Conservation (phyloP, 164 flowering plant species). For the Annona squamosa region DNA sequence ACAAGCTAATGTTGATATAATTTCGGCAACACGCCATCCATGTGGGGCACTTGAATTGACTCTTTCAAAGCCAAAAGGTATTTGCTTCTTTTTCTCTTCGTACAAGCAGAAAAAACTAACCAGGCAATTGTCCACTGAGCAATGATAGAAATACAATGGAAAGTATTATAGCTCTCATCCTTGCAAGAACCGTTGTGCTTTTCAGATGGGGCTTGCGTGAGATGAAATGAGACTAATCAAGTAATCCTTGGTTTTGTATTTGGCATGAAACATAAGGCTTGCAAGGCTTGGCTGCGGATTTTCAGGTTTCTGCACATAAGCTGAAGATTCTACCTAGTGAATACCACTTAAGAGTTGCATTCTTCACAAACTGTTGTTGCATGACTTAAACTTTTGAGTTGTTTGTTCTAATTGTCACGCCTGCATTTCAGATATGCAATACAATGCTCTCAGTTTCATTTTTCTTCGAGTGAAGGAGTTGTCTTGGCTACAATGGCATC, state of each 20-base stretch:
- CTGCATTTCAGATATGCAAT: conserved; percentile 42
- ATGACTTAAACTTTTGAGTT: background rate
- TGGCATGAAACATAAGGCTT: too few relatives aligned
- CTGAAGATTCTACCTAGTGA: too few relatives aligned
- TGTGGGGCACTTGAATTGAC: conserved; percentile 77
- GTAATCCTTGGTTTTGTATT: too few relatives aligned
- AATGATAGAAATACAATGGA: background rate
- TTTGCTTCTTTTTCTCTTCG: background rate
- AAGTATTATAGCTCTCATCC: background rate
- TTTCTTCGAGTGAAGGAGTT: conserved; percentile 73
- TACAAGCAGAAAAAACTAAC: background rate
- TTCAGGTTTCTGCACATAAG: too few relatives aligned
- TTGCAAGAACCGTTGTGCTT: background rate
- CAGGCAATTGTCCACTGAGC: background rate
- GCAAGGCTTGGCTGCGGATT: too few relatives aligned
- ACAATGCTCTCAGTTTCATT: conserved; percentile 82
- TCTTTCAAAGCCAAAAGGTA: conserved; percentile 76
- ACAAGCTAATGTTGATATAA: conserved; percentile 44
- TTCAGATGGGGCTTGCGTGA: background rate
- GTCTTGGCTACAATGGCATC: conserved; percentile 93
- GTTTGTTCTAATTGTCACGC: background rate
- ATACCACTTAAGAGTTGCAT: background rate
- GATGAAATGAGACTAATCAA: too few relatives aligned
- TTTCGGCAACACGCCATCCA: conserved; percentile 64
- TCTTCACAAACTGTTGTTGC: background rate